These are phyloP conservation scores for Eucalyptus pumila DNA, from an alignment of 345 rosid species.

Conservation along the genomic window DNA sequence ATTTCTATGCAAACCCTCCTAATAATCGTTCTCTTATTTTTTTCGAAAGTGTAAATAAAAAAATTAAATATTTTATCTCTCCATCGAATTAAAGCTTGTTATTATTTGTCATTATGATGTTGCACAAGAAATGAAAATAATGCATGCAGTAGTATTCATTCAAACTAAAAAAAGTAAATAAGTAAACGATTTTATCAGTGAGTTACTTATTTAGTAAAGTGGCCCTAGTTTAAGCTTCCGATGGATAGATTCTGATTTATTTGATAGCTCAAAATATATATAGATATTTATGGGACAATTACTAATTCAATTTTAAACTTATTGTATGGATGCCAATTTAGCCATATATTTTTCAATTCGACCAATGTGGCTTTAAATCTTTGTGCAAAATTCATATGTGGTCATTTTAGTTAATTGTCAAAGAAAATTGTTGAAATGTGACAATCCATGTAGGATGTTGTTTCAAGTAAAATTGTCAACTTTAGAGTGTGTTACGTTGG, in stretches of 20 bases:
- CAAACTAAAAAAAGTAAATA: neutral
- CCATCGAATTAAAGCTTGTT: neutral
- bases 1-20: neutral
- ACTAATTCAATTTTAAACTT: no score
- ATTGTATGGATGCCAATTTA: no score
- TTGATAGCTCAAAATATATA: no score
- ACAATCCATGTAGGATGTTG: neutral
- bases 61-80: neutral
- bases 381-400: no score
- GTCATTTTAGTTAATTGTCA: no score
- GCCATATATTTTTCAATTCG: accelerated
- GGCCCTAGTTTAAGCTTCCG: no score
- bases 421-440: neutral
- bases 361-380: no score
- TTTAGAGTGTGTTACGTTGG: neutral
- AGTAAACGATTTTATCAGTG: neutral
- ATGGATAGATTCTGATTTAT: no score
- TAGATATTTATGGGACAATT: no score
- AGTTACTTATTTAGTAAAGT: neutral
- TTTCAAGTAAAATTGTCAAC: neutral
- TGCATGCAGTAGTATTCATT: neutral
- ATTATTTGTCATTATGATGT: neutral
- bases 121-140: neutral
- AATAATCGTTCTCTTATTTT: neutral
- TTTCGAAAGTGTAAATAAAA: no score